Base-by-base conservation (phyloP, 257 asterid genomes). In the Orobanche coerulescens region DNA sequence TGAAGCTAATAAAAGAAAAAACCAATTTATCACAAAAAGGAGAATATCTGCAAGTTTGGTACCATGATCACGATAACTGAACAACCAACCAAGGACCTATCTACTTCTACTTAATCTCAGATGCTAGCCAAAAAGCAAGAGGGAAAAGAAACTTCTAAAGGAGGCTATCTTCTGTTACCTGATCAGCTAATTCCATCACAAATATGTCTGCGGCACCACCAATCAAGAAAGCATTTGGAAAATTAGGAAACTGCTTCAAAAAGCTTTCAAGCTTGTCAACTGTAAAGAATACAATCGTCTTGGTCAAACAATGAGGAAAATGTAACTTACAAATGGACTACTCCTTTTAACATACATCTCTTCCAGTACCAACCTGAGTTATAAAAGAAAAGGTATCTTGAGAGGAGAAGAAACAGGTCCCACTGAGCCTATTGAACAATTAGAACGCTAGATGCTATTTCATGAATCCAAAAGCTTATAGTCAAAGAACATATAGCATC, bases 141-240 rank as follows among this genome's bases (percentile, higher is more conserved):
- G n/a, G n/a, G n/a, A n/a, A n/a, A n/a, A n/a, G n/a, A 20, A 25
- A 66, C 62, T 12, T 52, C n/a, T 81, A 24, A 59, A 53, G 46
- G 20, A 43, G 64, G 28, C 12, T 4, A 48, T n/a, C 7, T 19
- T 31, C 48, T 43, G 51, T 71, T 71, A 93, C 98, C 90, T 82
- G 98, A 76, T 93, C 98, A 73, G 98, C 71, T 53, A 93, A 65
- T 77, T 93, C 97, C 58, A 72, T 86, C 46, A 93, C 86, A 76
- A 89, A 86, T 65, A 84, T 60, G 76, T 93, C 97, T 4, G 91
- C 59, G 47, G 95, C 75, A 65, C 92, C 75, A 58, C 97, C 96
- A 51, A 81, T 69, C 73, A 89, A 74, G 91, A 93, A 89, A 68
- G 94, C 91, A 77, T 86, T 93, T 22, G 95, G 97, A 65, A 75